Percentiles rank a stretch among this genome's conserved stretches.
Evolutionary conservation across 2,329 filamentous ascomycete species (phyloP).

Genomic region (Huntiella bhutanensis): DNA sequence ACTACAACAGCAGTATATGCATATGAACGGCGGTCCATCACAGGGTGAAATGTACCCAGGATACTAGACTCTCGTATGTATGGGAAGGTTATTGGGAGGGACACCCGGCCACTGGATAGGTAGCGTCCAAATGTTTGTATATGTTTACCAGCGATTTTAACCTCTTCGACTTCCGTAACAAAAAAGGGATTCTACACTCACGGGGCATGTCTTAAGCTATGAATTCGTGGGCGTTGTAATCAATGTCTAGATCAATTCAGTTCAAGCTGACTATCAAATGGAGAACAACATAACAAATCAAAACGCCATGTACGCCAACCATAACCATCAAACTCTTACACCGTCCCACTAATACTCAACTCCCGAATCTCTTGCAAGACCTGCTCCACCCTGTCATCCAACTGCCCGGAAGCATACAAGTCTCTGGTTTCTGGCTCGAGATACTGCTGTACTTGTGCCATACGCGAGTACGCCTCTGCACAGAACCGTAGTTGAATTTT

Average conservation of each 20-base stretch:
- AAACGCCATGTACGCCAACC: slow-evolving; percentile 1
- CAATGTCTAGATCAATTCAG: not conserved
- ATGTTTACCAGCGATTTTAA: too few relatives aligned
- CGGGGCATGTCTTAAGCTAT: too few relatives aligned
- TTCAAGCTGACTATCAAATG: not conserved
- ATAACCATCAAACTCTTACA: slow-evolving; percentile 21
- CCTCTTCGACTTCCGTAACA: not conserved
- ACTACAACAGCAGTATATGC: slow-evolving; percentile 2
- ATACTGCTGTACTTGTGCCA: slow-evolving; percentile 99
- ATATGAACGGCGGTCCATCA: not conserved
- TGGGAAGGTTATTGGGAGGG: not conserved
- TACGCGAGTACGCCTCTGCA: slow-evolving; percentile 88
- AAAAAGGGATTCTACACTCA: not conserved
- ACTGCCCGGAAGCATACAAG: slow-evolving; percentile 81
- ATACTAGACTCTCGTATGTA: not conserved
- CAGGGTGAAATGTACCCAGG: not conserved
- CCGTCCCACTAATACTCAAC: slow-evolving; percentile 69
- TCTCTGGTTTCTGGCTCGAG: slow-evolving; percentile 88
- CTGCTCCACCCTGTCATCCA: slow-evolving; percentile 84
- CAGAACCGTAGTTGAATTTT: slow-evolving; percentile 98
- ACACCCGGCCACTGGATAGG: not conserved
- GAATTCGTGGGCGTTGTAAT: not conserved
- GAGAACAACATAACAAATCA: slow-evolving; percentile 1
- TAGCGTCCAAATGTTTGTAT: not conserved
- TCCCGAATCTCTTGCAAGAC: slow-evolving; percentile 94